These are phyloP conservation scores for Salinomyces thailandicus DNA, from an alignment of 2,329 filamentous ascomycete species.

Conservation along the genomic window DNA sequence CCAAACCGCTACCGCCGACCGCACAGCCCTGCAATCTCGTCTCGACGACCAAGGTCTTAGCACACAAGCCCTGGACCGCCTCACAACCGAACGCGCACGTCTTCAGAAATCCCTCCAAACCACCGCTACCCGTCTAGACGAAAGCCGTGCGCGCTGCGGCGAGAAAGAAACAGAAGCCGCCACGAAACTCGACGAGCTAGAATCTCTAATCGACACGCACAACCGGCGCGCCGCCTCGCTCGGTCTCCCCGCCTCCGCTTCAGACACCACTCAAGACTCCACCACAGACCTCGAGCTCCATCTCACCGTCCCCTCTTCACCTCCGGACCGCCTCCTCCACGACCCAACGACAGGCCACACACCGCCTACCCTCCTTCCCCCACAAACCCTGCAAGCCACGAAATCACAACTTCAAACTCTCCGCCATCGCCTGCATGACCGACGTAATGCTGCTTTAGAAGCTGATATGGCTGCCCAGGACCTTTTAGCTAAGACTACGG, in stretches of 20 bases:
- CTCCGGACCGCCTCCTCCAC: slow-evolving; percentile 65
- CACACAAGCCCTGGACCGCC: slow-evolving; percentile 97
- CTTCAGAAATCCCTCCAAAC: slow-evolving; percentile 81
- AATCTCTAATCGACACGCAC: slow-evolving; percentile 78
- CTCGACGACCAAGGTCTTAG: slow-evolving; percentile 92
- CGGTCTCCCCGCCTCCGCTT: slow-evolving; percentile 72
- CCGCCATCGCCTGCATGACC: slow-evolving; percentile 84
- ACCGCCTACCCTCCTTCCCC: slow-evolving; percentile 70
- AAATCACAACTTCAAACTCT: slow-evolving; percentile 68
- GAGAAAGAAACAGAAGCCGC: slow-evolving; percentile 86
- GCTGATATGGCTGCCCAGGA: slow-evolving; percentile 92
- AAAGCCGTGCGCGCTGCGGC: slow-evolving; percentile 68
- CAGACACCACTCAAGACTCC: slow-evolving; percentile 65
- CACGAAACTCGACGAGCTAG: slow-evolving; percentile 80
- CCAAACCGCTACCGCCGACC: slow-evolving; percentile 71
- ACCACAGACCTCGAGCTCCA: slow-evolving; percentile 82
- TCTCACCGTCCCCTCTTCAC: slow-evolving; percentile 48
- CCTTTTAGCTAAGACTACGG: slow-evolving; percentile 84
- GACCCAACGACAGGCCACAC: slow-evolving; percentile 81
- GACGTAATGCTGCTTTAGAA: slow-evolving; percentile 70
- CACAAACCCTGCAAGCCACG: slow-evolving; percentile 71
- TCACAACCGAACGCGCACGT: slow-evolving; percentile 89
- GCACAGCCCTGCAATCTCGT: slow-evolving; percentile 64
- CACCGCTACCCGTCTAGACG: slow-evolving; percentile 65
- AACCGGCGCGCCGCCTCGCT: slow-evolving; percentile 93